Evolutionary conservation across 73 alveolate species (phyloP).

Genomic region (Chromera velia): DNA sequence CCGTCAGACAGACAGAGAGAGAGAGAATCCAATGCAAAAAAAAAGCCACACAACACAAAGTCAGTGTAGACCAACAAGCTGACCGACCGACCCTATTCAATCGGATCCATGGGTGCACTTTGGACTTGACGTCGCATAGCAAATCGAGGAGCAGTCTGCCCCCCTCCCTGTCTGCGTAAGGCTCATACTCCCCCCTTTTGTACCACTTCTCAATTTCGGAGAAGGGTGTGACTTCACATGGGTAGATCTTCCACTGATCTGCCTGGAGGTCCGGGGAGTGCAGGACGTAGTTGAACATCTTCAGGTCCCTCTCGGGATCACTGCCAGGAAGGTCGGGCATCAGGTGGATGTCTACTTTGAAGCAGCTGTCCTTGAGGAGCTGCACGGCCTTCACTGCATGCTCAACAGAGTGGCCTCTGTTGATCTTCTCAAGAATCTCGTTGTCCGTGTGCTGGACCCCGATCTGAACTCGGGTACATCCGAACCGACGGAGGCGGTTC

Average conservation of each 20-base stretch:
- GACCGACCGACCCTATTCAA: constrained; percentile 37
- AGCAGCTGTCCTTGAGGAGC: constrained; percentile 22
- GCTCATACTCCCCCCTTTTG: constrained; percentile 19
- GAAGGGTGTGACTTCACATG: constrained; percentile 42
- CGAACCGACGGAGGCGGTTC: constrained; percentile 14
- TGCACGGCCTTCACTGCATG: constrained; percentile 3
- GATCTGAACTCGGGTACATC: constrained; percentile 39
- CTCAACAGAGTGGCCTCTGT: constrained; percentile 1
- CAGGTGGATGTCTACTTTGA: constrained; percentile 36
- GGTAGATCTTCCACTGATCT: constrained; percentile 45
- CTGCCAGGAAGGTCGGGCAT: constrained; percentile 42
- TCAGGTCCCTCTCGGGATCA: constrained; percentile 18
- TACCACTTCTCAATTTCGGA: constrained; percentile 33
- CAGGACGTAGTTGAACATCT: background rate
- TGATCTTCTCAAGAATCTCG: constrained; percentile 10
- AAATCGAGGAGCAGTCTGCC: background rate
- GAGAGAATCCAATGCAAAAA: no score
- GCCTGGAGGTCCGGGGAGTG: constrained; percentile 15
- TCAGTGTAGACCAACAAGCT: no score
- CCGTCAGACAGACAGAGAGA: no score
- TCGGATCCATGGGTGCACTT: constrained; percentile 43
- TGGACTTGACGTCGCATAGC: background rate
- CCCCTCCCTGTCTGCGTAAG: constrained; percentile 30
- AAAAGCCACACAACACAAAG: no score
- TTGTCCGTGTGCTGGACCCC: constrained; percentile 47